phyloP scores from a whole-genome alignment of 345 rosid species.

The Microthlaspi erraticum region DNA sequence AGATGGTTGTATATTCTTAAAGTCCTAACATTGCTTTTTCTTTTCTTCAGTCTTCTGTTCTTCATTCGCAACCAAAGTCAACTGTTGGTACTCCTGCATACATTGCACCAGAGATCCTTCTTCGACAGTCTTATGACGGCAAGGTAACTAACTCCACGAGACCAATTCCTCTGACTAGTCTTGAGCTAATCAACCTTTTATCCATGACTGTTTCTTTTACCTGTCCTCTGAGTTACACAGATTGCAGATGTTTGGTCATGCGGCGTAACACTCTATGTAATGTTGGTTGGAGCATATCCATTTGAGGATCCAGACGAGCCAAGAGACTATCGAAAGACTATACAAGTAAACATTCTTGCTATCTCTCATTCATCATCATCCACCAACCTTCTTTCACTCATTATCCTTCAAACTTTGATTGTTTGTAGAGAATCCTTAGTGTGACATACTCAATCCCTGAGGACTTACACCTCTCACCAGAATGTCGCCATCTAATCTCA shows the following conservation, averaged over 20 bases:
- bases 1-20: background rate
- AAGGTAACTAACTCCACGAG: slow-evolving; percentile 61
- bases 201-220: background rate
- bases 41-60: slow-evolving; percentile 76
- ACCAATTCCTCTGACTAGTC: slow-evolving; percentile 11
- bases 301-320: slow-evolving; percentile 96
- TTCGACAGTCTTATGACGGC: slow-evolving; percentile 86
- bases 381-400: background rate
- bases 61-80: slow-evolving; percentile 94
- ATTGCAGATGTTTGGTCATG: slow-evolving; percentile 99
- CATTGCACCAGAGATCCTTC: slow-evolving; percentile 93
- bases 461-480: slow-evolving; percentile 42
- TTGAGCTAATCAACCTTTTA: background rate
- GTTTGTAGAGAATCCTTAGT: slow-evolving; percentile 43
- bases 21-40: background rate
- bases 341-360: slow-evolving; percentile 56
- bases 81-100: slow-evolving; percentile 99
- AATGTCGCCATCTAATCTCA: slow-evolving; percentile 44
- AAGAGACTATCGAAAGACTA: slow-evolving; percentile 79
- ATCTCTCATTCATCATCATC: slow-evolving; percentile 6
- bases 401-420: background rate
- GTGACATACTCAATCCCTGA: slow-evolving; percentile 48
- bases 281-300: slow-evolving; percentile 97
- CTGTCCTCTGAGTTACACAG: slow-evolving; percentile 48
- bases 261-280: slow-evolving; percentile 89